Evolutionary conservation across 208 protist genomes (phyloP), one percentile per base, ranked within the genome.

Genomic region (Leishmania gerbilli): DNA sequence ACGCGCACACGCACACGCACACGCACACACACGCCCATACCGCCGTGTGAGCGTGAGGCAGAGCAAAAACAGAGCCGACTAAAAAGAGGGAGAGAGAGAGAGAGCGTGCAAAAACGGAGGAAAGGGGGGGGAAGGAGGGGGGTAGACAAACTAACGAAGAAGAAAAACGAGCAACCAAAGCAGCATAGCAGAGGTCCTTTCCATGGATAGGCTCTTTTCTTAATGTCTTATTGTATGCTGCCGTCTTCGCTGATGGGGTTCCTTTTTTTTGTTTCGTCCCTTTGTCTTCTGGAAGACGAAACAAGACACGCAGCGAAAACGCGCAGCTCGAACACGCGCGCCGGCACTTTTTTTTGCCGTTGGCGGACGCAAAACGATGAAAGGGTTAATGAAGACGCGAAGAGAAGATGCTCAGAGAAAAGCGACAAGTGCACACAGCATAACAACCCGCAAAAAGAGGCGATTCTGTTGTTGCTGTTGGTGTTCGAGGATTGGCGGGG

Each of bases 61-160:
- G 19, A 17, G 17, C 13, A 45, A 40, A 21, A 21, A 31, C 5
- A 69, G 6, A 69, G 34, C 17, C 19, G 45, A 9, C 65, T 15
- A 27, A 19, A 69, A 69, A 74, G 45, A 76, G 31, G 62, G 40
- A 76, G 49, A 76, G 49, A 76, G 3, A 62, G 37, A 6, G 62
- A 1, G 62, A 9, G 34, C 1, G 45, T 5, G 15, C 8, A 42
- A 21, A 15, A 45, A 40, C 27, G 49, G n/a, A 21, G 27, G 45
- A 49, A 7, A n/a, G 49, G 42, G 11, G 49, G 49, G 71, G 37
- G 37, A 2, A 40, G 37, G 37, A 13, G 8, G 21, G n/a, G 31
- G 71, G 31, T 45, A 0, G 49, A 19, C 9, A 74, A 11, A 17
- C 17, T 3, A 13, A 31, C 4, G 24, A 31, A 51, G 5, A 58